Conservation (phyloP, 1,284 basidiomycete species). For the Tilletia walkeri region DNA sequence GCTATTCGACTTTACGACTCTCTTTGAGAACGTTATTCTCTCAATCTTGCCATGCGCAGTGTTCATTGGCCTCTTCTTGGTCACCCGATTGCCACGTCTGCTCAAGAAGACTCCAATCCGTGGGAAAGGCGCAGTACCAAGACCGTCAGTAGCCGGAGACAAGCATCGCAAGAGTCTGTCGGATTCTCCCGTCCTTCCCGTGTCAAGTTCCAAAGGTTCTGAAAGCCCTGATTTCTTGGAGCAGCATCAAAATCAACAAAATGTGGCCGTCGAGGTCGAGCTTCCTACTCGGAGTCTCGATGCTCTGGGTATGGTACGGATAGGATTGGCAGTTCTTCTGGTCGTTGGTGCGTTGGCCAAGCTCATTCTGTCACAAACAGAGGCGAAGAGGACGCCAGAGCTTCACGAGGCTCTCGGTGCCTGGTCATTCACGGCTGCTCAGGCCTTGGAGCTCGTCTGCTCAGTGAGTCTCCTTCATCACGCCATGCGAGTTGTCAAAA, state of each 20-base stretch:
- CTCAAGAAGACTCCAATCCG: neutral
- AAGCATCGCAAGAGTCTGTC: neutral
- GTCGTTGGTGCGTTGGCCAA: neutral
- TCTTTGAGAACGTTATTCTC: constrained; percentile 14
- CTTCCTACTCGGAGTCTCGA: neutral
- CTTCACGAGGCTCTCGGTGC: neutral
- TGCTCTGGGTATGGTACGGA: neutral
- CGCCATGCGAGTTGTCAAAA: too few species aligned
- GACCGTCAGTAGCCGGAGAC: neutral
- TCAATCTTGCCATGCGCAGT: neutral
- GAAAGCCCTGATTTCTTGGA: too few species aligned
- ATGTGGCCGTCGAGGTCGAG: neutral
- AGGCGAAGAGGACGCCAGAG: neutral
- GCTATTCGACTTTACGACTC: constrained; percentile 8
- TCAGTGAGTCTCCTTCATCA: neutral
- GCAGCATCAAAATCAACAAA: too few species aligned
- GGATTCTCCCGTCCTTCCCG: neutral
- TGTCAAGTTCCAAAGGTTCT: neutral
- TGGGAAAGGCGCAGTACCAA: neutral
- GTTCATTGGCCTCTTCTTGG: neutral
- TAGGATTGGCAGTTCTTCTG: neutral
- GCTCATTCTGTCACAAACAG: neutral
- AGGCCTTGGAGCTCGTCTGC: neutral
- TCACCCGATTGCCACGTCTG: neutral
- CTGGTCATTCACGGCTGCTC: neutral